Evolutionary conservation across 2,329 filamentous ascomycete genomes (phyloP), one percentile per base, ranked within the genome.

Genomic region (Exophiala dermatitidis): DNA sequence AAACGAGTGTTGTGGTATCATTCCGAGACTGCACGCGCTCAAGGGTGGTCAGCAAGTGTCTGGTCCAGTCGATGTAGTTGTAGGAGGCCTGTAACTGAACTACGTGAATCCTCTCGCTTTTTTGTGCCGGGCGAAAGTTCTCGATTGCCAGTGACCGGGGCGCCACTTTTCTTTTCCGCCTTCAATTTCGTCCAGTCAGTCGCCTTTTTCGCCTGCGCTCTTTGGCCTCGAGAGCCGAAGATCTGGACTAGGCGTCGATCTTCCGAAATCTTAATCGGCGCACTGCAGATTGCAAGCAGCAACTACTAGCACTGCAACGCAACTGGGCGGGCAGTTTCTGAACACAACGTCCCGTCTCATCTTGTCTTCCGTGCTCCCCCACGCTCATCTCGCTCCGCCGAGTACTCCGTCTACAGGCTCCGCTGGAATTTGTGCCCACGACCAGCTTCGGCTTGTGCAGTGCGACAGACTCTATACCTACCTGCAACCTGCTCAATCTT

Each of bases 171-270:
- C 9, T 37, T 29, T 8, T n/a, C 8, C 30, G 19, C 29, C 8
- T 5, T 12, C 34, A 33, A 32, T 26, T 34, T 7, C 31, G 7
- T 29, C 12, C 29, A 28, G 6, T 29, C 8, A 6, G 3, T 29
- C 28, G 4, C 4, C 4, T 3, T 32, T 32, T 45, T 45, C 19
- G 42, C 42, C 42, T 45, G 42, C 42, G 29, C 28, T 19, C 26
- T 31, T 45, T 32, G 28, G 42, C 28, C 34, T 32, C 34, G 44
- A 33, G 36, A n/a, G 8, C 26, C 36, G 12, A 26, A 41, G 37
- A 52, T 52, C 42, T 38, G 8, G 36, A 44, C 49, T 56, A 56
- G 28, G 31, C 19, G 47, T 40, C 30, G 53, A 56, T 56, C 53
- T 38, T 8, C 53, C 53, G 53, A 34, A 56, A 49, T 41, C 44